These are phyloP conservation scores for Zygotorulaspora florentina DNA, from an alignment of 805 yeast genomes.

Conservation along the genomic window DNA sequence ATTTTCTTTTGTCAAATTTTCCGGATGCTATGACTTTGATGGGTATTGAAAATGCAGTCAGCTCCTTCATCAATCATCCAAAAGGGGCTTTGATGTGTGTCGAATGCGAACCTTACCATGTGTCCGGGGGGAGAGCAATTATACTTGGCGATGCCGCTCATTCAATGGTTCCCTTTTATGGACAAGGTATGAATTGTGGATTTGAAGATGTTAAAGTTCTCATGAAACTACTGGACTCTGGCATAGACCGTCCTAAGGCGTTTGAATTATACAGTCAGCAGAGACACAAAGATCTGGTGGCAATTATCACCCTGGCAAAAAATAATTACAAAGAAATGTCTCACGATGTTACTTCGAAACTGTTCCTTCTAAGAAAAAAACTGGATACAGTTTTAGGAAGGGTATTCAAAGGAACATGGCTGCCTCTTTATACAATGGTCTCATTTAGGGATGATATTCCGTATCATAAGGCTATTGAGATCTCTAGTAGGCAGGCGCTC, in stretches of 20 bases:
- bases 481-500: conserved; percentile 50
- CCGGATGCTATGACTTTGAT: conserved; percentile 70
- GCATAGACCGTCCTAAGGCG: conserved; percentile 43
- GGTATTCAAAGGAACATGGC: conserved; percentile 59
- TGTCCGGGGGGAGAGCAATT: conserved; percentile 51
- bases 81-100: conserved; percentile 75
- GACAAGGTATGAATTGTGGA: conserved; percentile 96
- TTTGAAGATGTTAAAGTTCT: conserved; percentile 81
- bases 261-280: conserved; percentile 50
- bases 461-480: conserved; percentile 61
- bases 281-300: conserved; percentile 63
- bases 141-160: conserved; percentile 93
- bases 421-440: conserved; percentile 89
- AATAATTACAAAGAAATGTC: conserved; percentile 87
- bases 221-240: conserved; percentile 44
- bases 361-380: conserved; percentile 60
- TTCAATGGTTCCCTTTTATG: conserved; percentile 96
- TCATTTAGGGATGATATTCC: conserved; percentile 81
- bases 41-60: conserved; percentile 50
- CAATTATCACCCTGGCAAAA: conserved; percentile 75
- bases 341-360: conserved; percentile 59
- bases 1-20: conserved; percentile 59
- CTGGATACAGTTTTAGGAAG: conserved; percentile 64
- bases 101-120: conserved; percentile 65
- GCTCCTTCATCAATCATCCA: conserved; percentile 57